A percentile compares a stretch with the other conserved stretches of the same genome.
Conservation (phyloP, 2,329 filamentous ascomycete genomes). For the Exophiala spinifera region DNA sequence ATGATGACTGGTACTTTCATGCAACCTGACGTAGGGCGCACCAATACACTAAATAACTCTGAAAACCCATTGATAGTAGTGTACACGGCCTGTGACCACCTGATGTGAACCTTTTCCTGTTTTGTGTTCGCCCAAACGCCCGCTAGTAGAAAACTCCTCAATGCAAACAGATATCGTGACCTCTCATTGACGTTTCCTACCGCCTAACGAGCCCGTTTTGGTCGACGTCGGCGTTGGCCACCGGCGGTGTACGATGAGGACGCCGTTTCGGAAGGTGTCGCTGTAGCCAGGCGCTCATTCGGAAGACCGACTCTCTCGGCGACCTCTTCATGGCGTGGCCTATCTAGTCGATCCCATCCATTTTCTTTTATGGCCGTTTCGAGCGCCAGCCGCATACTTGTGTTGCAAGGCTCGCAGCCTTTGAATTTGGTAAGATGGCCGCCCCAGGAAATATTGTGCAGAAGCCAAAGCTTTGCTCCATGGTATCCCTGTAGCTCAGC, state of each 20-base stretch:
- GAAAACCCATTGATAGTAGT: too few relatives aligned
- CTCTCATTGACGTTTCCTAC: not conserved
- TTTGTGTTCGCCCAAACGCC: not conserved
- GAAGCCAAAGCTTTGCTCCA: slow-evolving; percentile 18
- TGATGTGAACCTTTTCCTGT: not conserved
- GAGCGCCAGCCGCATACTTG: not conserved
- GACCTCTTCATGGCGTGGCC: too few relatives aligned
- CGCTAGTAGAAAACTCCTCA: too few relatives aligned
- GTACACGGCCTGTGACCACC: too few relatives aligned
- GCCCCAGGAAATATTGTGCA: slow-evolving; percentile 4
- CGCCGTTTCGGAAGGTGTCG: not conserved
- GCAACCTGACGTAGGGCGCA: not conserved
- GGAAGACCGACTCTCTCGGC: too few relatives aligned
- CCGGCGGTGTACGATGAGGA: not conserved
- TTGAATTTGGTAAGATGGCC: not conserved
- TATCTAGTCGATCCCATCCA: too few relatives aligned
- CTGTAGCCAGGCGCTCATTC: too few relatives aligned
- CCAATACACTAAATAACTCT: too few relatives aligned
- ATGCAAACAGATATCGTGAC: not conserved
- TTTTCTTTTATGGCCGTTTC: not conserved
- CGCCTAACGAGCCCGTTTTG: slow-evolving; percentile 6
- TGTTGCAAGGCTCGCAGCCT: not conserved
- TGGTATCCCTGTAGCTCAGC: slow-evolving; percentile 19
- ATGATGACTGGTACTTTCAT: not conserved
- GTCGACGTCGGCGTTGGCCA: slow-evolving; percentile 5